These are phyloP conservation scores for Saprolegnia parasitica DNA, from an alignment of 352 stramenopile genomes.

Conservation along the genomic window DNA sequence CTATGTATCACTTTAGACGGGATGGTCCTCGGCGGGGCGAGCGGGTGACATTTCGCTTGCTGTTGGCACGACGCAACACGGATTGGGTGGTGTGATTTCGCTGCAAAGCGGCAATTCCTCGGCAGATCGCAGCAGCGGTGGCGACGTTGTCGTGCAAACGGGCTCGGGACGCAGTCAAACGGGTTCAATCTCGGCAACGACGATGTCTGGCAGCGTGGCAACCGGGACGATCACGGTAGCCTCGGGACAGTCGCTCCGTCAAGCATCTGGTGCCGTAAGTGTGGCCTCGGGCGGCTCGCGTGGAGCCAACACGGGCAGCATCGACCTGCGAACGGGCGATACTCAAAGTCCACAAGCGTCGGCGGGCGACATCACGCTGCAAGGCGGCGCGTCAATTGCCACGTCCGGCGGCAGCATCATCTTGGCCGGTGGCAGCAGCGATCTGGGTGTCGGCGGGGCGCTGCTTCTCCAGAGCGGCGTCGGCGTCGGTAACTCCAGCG, in stretches of 20 bases:
- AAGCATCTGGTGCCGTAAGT: not conserved
- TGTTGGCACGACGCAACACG: constrained; percentile 29
- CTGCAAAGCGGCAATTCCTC: not conserved
- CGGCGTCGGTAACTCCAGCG: not conserved
- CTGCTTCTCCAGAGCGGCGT: not conserved
- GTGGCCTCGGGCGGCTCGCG: not conserved
- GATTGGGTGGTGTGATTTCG: constrained; percentile 28
- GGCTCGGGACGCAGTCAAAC: constrained; percentile 31
- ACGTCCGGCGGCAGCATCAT: constrained; percentile 1
- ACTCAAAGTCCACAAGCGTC: not conserved
- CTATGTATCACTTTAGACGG: constrained; percentile 26
- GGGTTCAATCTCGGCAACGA: constrained; percentile 33
- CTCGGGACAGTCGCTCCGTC: not conserved
- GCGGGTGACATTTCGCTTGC: constrained; percentile 33
- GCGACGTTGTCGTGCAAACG: constrained; percentile 26
- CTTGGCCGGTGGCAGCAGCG: not conserved
- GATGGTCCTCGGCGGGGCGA: constrained; percentile 31
- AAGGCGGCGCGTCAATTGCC: not conserved
- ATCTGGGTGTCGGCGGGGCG: not conserved
- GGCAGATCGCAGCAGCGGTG: not conserved
- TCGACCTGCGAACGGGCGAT: not conserved
- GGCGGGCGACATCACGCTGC: not conserved
- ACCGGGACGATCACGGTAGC: not conserved
- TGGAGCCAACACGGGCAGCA: not conserved
- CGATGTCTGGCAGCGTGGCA: constrained; percentile 28